Evolutionary conservation across 2,329 filamentous ascomycete species (phyloP), one percentile per base, ranked within the genome.

Genomic region (Sclerotinia glacialis): DNA sequence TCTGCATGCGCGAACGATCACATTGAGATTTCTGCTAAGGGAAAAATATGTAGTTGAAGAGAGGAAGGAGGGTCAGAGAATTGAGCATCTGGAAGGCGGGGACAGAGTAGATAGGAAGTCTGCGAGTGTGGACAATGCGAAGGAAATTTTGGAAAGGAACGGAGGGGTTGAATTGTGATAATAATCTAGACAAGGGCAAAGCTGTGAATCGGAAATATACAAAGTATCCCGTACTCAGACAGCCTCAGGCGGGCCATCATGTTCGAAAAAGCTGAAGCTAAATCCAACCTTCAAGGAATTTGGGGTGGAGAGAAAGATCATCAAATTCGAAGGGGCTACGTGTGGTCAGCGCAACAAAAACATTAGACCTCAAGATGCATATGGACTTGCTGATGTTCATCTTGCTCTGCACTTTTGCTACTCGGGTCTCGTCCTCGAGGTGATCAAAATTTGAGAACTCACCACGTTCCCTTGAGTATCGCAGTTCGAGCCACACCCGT

Each of bases 11-110:
- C 53, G 63, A 21, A 42, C 42, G n/a, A 60, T 34, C 1, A 21
- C 23, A 9, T 16, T 65, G 7, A 47, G 44, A 16, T 52, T 49
- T 23, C 16, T 60, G 28, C 23, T 44, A 3, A 34, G 44, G 3
- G 44, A 65, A 23, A 34, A 42, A 59, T 59, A 65, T 44, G 53
- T 60, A 1, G 63, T 59, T 14, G 53, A 65, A 26, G 42, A 49
- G 34, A 26, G 16, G n/a, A 28, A 16, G n/a, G 16, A n/a, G 11
- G 53, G 44, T 12, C 34, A 18, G 16, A 28, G n/a, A 26, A 60
- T 50, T 34, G 8, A 31, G 14, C 18, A 23, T 5, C 5, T 59
- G 16, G 4, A 3, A 8, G 11, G 21, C 14, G 23, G 49, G 18
- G n/a, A 49, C 18, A 21, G 40, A 47, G 16, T 31, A 16, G n/a